Evolutionary conservation across 2,329 filamentous ascomycete species (phyloP).

Genomic region (Cladorrhinum sp.): DNA sequence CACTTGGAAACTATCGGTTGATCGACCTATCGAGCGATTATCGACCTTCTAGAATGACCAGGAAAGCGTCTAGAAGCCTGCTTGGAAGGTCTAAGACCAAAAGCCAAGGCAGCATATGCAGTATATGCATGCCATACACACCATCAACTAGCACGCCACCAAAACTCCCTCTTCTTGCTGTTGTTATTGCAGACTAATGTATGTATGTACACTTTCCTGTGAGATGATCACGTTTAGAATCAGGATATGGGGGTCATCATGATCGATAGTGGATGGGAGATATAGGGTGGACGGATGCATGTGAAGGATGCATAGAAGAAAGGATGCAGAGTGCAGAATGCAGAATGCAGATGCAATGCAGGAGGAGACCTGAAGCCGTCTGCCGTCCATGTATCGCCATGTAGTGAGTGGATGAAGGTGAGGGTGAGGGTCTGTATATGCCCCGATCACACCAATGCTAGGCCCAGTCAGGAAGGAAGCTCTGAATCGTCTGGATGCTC

Average conservation of each 20-base stretch:
- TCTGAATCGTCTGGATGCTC: slow-evolving; percentile 1
- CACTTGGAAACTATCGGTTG: no score
- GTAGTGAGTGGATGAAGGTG: neutral
- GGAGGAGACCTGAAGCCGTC: no score
- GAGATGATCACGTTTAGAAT: neutral
- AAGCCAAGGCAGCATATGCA: neutral
- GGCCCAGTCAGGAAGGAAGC: slow-evolving; percentile 25
- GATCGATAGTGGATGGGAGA: neutral
- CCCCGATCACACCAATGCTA: slow-evolving; percentile 23
- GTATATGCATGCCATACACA: slow-evolving; percentile 24
- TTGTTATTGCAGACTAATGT: neutral
- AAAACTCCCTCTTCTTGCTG: no score
- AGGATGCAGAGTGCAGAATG: neutral
- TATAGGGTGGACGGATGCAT: neutral
- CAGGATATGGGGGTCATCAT: neutral
- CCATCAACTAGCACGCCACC: neutral
- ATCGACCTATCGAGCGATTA: no score
- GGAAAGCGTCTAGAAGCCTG: slow-evolving; percentile 19
- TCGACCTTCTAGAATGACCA: slow-evolving; percentile 10
- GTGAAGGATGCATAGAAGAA: neutral
- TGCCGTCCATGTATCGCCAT: neutral
- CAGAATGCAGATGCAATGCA: slow-evolving; percentile 7
- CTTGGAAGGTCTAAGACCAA: slow-evolving; percentile 1
- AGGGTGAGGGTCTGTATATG: slow-evolving; percentile 5
- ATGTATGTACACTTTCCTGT: no score